Conservation (phyloP, 257 asterid species). For the Solanum dulcamara region DNA sequence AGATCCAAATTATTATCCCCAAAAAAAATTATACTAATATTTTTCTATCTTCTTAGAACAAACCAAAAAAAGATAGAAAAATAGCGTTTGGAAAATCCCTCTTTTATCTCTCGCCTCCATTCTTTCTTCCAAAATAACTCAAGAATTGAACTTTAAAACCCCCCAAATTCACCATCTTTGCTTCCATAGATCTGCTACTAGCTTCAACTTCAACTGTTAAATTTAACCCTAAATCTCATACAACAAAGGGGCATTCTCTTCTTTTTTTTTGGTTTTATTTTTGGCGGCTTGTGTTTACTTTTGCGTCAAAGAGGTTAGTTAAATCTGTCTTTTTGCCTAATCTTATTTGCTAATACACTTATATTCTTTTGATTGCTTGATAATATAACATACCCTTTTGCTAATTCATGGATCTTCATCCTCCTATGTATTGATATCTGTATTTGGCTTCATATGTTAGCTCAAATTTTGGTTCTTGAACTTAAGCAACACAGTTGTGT, state of each 20-base stretch:
- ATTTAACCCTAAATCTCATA: background rate
- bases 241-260: background rate
- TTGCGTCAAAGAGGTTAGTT: background rate
- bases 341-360: background rate
- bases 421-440: background rate
- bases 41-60: background rate
- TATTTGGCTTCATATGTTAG: background rate
- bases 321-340: background rate
- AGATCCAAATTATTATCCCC: background rate
- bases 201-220: background rate
- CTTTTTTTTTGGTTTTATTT: background rate
- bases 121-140: background rate
- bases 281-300: background rate
- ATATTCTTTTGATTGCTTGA: background rate
- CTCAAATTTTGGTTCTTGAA: background rate
- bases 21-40: background rate
- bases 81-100: background rate
- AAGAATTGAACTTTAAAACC: background rate
- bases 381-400: background rate
- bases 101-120: background rate
- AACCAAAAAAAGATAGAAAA: background rate
- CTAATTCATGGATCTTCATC: background rate
- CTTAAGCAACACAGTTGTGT: background rate
- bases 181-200: background rate
- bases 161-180: background rate